Conservation (phyloP, 495 filamentous ascomycete genomes). For the Penicillium robsamsonii region DNA sequence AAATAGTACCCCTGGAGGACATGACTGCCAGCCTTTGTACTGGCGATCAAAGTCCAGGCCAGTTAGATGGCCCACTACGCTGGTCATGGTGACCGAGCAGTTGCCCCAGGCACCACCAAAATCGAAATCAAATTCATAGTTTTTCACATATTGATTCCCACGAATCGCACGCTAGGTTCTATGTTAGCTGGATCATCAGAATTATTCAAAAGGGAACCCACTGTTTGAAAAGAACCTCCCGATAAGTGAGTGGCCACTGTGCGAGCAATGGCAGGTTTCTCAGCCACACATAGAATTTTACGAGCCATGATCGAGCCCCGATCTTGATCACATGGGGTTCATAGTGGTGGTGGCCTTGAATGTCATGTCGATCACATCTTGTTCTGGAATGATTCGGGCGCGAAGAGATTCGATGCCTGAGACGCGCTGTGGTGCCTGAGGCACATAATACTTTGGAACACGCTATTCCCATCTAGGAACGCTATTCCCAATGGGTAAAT, state of each 20-base stretch:
- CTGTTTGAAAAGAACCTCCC: conserved; percentile 67
- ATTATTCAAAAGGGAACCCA: conserved; percentile 44
- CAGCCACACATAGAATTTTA: conserved; percentile 86
- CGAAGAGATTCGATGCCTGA: conserved; percentile 15
- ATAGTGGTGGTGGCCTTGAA: conserved; percentile 13
- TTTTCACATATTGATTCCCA: conserved; percentile 80
- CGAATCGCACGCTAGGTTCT: conserved; percentile 51
- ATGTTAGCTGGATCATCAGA: conserved; percentile 26
- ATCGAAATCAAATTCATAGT: conserved; percentile 86
- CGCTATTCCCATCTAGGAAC: not conserved
- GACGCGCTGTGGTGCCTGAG: conserved; percentile 23
- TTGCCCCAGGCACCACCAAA: conserved; percentile 79
- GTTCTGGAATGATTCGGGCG: conserved; percentile 13
- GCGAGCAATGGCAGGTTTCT: conserved; percentile 95
- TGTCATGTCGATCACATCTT: conserved; percentile 16
- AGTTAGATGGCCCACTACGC: conserved; percentile 83
- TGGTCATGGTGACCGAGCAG: conserved; percentile 87
- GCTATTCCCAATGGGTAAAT: conserved; percentile 28
- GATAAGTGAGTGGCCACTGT: conserved; percentile 87
- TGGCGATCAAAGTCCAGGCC: conserved; percentile 64
- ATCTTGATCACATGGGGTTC: conserved; percentile 10
- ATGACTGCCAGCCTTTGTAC: conserved; percentile 76
- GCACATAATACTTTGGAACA: not conserved
- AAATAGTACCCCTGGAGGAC: conserved; percentile 75
- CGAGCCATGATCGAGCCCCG: conserved; percentile 30